Conservation (phyloP, 2,329 filamentous ascomycete genomes). For the Zasmidium angulare region DNA sequence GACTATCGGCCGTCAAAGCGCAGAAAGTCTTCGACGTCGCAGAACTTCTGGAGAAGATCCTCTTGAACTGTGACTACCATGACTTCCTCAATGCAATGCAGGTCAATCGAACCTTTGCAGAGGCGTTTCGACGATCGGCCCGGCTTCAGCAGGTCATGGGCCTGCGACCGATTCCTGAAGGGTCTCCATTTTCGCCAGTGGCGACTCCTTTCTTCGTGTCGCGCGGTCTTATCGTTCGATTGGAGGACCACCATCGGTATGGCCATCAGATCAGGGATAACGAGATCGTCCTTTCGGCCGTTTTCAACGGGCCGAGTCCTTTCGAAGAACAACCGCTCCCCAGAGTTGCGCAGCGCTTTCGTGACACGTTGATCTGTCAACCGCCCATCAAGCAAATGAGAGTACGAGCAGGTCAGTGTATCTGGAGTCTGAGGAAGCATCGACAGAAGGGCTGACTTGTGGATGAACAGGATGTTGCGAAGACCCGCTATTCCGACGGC, state of each 20-base stretch:
- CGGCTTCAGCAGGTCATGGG: conserved; percentile 7
- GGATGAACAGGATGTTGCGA: conserved; percentile 10
- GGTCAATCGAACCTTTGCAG: conserved; percentile 5
- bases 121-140: conserved; percentile 3
- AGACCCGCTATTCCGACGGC: background rate
- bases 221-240: conserved; percentile 5
- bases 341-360: background rate
- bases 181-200: conserved; percentile 7
- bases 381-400: conserved; percentile 14
- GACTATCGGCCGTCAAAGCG: background rate
- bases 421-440: background rate
- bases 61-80: conserved; percentile 4
- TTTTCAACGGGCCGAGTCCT: conserved; percentile 1
- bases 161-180: background rate
- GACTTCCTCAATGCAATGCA: conserved; percentile 2
- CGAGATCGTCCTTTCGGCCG: conserved; percentile 1
- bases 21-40: conserved; percentile 4
- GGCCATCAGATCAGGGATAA: background rate
- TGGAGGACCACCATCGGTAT: background rate
- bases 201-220: conserved; percentile 4
- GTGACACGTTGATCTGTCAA: conserved; percentile 13
- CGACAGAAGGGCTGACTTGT: background rate
- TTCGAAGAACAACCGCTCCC: background rate
- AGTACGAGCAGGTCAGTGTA: conserved; percentile 2
- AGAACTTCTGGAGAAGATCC: conserved; percentile 14